phyloP scores from a whole-genome alignment of 306 rosid species.

The Glycine latifolia region DNA sequence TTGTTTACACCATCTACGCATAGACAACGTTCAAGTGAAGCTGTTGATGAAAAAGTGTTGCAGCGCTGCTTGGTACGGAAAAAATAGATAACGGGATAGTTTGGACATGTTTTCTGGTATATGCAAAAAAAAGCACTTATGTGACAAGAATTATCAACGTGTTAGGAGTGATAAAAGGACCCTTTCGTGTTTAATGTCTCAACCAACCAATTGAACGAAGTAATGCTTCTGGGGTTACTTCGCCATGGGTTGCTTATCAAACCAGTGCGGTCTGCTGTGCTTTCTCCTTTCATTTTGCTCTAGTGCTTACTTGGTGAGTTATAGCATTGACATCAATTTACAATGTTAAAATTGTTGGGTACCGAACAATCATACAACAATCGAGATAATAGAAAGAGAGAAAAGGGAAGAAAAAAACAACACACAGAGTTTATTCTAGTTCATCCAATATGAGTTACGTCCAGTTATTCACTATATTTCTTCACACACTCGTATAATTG shows the following conservation, averaged over 20 bases:
- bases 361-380: no score
- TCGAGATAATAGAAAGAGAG: no score
- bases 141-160: slow-evolving; percentile 1
- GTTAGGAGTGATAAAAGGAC: slow-evolving; percentile 39
- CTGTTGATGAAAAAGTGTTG: slow-evolving; percentile 51
- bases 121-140: background rate
- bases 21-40: slow-evolving; percentile 20
- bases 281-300: background rate
- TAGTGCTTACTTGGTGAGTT: background rate
- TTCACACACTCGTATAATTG: no score
- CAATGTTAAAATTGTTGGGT: no score
- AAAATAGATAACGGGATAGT: slow-evolving; percentile 24
- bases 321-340: background rate
- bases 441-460: no score
- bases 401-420: no score
- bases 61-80: slow-evolving; percentile 43
- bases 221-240: slow-evolving; percentile 42
- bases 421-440: no score
- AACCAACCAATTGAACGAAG: slow-evolving; percentile 37
- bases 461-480: no score
- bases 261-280: slow-evolving; percentile 3
- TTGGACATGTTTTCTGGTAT: slow-evolving; percentile 16
- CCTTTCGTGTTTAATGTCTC: slow-evolving; percentile 18
- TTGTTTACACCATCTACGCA: background rate
- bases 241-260: slow-evolving; percentile 60